These are phyloP conservation scores for Agaricus subrufescens DNA, from an alignment of 768 basidiomycete species.

Conservation along the genomic window DNA sequence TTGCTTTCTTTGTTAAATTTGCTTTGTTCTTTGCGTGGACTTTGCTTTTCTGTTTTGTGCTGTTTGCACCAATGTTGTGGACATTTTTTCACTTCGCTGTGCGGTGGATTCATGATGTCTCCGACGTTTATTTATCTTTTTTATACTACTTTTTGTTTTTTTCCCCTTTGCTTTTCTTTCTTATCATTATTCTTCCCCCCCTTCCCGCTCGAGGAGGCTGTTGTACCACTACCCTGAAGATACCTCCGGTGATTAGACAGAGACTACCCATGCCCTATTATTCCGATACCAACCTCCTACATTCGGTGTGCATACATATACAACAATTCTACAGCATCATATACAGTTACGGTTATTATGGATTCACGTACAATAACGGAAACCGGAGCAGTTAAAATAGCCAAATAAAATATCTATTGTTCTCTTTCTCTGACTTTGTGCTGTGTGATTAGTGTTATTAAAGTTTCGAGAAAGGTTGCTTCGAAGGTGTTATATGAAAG, in stretches of 20 bases:
- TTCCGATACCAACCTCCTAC: slow-evolving; percentile 8
- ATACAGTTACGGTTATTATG: neutral
- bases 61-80: slow-evolving; percentile 1
- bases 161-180: neutral
- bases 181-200: neutral
- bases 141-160: neutral
- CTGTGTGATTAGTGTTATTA: no score
- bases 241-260: slow-evolving; percentile 11
- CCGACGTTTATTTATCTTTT: slow-evolving; percentile 6
- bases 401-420: neutral
- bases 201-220: slow-evolving; percentile 5
- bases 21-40: slow-evolving; percentile 1
- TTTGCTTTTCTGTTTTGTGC: neutral
- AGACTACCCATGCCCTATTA: slow-evolving; percentile 6
- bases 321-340: slow-evolving; percentile 2
- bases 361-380: slow-evolving; percentile 1
- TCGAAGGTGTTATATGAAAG: no score
- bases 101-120: slow-evolving; percentile 4
- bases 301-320: slow-evolving; percentile 4
- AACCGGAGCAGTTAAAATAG: neutral
- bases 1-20: slow-evolving; percentile 1
- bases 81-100: slow-evolving; percentile 2
- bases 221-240: slow-evolving; percentile 8
- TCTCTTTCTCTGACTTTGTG: no score
- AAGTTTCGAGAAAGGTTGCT: no score